A percentile compares a stretch with the other conserved stretches of the same genome.
Evolutionary conservation across 257 asterid species (phyloP).

Genomic region (Nicotiana otophora): DNA sequence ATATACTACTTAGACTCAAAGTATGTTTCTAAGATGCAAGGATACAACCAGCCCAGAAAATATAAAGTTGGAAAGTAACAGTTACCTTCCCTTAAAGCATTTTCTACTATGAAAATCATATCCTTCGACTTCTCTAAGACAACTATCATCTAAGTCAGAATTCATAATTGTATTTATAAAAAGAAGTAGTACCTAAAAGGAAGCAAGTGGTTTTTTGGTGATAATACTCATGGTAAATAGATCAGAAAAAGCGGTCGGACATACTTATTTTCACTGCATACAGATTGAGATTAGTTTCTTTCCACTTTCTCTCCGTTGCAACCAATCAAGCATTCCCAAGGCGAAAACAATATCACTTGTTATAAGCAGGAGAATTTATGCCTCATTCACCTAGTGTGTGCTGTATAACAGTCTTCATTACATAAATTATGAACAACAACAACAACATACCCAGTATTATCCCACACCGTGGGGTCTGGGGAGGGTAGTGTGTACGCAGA

Average conservation of each 20-base stretch:
- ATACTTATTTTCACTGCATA: neutral
- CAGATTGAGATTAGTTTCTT: neutral
- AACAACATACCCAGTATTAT: too few relatives aligned
- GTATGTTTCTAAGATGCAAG: neutral
- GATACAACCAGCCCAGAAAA: neutral
- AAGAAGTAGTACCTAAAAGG: neutral
- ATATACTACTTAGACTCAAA: neutral
- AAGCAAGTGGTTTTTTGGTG: neutral
- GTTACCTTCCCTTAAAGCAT: neutral
- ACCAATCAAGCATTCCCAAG: neutral
- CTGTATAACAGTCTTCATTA: neutral
- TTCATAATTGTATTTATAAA: neutral
- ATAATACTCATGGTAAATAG: neutral
- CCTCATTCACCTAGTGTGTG: neutral
- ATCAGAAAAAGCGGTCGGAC: neutral
- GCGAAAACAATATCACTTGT: neutral
- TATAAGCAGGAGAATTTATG: neutral
- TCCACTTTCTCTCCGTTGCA: neutral
- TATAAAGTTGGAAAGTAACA: neutral
- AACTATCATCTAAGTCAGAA: neutral
- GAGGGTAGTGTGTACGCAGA: too few relatives aligned
- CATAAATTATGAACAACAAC: neutral
- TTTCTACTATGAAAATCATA: neutral
- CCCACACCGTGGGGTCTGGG: too few relatives aligned
- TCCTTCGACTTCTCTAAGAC: neutral